phyloP scores from a whole-genome alignment of 2,329 filamentous ascomycete genomes.

The Verticillium dahliae region DNA sequence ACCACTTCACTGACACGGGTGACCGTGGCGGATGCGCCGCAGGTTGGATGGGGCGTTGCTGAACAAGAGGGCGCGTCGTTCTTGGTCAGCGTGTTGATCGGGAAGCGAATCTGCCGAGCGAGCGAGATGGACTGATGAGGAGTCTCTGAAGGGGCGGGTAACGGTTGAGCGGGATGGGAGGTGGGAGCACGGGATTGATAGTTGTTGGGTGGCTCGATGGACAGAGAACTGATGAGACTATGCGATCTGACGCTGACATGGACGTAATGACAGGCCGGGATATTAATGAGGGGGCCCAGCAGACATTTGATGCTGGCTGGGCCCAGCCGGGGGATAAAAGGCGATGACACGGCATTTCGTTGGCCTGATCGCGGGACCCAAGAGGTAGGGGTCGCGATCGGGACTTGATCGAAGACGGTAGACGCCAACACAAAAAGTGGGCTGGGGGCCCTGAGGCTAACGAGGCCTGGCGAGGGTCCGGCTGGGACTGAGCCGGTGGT shows the following conservation, averaged over 20 bases:
- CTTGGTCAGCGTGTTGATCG: not conserved
- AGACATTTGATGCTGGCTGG: slow-evolving; percentile 3
- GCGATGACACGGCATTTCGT: not conserved
- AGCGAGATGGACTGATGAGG: not conserved
- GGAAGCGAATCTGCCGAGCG: not conserved
- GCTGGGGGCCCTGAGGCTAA: not conserved
- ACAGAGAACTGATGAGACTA: not conserved
- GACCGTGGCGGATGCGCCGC: not conserved
- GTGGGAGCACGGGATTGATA: not conserved
- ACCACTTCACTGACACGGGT: not conserved
- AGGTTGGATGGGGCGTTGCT: not conserved
- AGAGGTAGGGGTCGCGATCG: slow-evolving; percentile 9
- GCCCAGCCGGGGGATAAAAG: slow-evolving; percentile 1
- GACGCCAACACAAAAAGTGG: not conserved
- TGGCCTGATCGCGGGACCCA: slow-evolving; percentile 8
- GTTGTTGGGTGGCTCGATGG: not conserved
- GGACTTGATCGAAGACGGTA: slow-evolving; percentile 4
- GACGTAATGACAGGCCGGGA: not conserved
- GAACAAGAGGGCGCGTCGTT: not conserved
- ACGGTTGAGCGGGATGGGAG: not conserved
- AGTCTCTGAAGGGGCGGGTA: not conserved
- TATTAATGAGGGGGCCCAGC: slow-evolving; percentile 1
- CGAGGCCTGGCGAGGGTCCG: not conserved
- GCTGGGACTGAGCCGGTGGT: not conserved
- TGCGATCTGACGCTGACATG: not conserved